Percentiles rank a stretch among this genome's conserved stretches.
These are phyloP conservation scores for Fusarium xyrophilum DNA, from an alignment of 2,329 filamentous ascomycete genomes.

Conservation along the genomic window DNA sequence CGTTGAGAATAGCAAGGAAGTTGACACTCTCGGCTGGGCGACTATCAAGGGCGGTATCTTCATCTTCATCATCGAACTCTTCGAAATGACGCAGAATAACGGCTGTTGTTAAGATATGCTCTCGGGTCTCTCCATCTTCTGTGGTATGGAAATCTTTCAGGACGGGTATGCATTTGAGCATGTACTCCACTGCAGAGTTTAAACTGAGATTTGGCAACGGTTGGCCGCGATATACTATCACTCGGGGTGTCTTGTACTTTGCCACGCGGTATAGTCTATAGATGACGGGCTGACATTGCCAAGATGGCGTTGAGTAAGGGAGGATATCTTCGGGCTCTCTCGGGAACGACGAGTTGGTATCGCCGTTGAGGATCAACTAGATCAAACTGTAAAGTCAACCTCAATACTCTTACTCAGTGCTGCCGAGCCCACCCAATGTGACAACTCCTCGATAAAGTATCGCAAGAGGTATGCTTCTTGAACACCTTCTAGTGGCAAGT, in stretches of 20 bases:
- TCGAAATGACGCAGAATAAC: conserved; percentile 33
- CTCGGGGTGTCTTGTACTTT: conserved; percentile 9
- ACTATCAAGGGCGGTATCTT: background rate
- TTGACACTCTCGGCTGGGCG: conserved; percentile 11
- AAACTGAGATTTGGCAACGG: conserved; percentile 9
- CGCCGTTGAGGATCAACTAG: conserved; percentile 18
- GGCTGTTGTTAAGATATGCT: conserved; percentile 25
- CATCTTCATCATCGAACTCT: conserved; percentile 32
- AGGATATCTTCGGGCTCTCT: conserved; percentile 23
- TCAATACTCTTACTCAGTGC: fast-evolving
- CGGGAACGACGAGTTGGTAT: conserved; percentile 25
- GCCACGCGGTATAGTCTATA: conserved; percentile 18
- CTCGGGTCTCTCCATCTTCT: conserved; percentile 22
- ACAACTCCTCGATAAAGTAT: conserved; percentile 30
- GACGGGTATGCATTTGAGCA: conserved; percentile 28
- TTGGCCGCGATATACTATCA: conserved; percentile 25
- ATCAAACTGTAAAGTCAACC: conserved; percentile 10
- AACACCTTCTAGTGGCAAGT: background rate
- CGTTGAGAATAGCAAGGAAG: conserved; percentile 28
- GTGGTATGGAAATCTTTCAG: conserved; percentile 33
- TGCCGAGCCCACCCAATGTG: conserved; percentile 2
- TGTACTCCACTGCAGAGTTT: conserved; percentile 29
- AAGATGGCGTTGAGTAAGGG: conserved; percentile 28
- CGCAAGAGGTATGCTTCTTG: conserved; percentile 34
- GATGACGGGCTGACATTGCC: conserved; percentile 21